Evolutionary conservation across 31 red algal species (phyloP), one percentile per base, ranked within the genome.

Genomic region (Odonthalia washingtoniensis): DNA sequence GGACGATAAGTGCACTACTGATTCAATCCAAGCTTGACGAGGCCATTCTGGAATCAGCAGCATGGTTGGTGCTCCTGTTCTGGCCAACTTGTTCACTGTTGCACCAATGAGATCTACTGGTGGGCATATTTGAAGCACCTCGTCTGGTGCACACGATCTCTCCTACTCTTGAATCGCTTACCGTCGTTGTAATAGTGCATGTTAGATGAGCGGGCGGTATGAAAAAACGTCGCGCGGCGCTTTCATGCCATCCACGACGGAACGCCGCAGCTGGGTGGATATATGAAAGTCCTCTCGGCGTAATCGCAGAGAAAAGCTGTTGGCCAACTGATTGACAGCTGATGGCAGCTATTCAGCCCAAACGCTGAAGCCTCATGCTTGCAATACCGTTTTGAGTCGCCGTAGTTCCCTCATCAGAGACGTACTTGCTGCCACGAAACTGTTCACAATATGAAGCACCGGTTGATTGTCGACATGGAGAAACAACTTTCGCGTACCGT

Each of bases 31-130:
- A 3, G 65, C 37, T 49, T 86, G 82, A 3, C 31, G 70, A 4
- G 70, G 69, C 82, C 82, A 86, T 1, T 64, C 24, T 70, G 82
- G 82, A n/a, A 86, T 86, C 21, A 86, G 26, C 3, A 86, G 41
- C 2, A 75, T 24, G 1, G 82, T 70, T 3, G 82, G 82, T 2
- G 82, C 82, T 1, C 34, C 4, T 1, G 1, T 75, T 21, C 5
- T 1, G 1, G 31, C 36, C 2, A 86, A 36, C 44, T 86, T 86
- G 5, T 30, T 5, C 45, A 86, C 6, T 35, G 70, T 75, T 1
- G 82, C 69, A 30, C 21, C 43, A 34, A 86, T 86, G 3, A 86
- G 82, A 1, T 75, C 44, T 17, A 86, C 45, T 17, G 46, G 82
- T 0, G 70, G 67, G 45, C 82, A 75, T 1, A 75, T 27, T 0